Conservation (phyloP, 2,329 filamentous ascomycete species). For the Neonectria faginata region DNA sequence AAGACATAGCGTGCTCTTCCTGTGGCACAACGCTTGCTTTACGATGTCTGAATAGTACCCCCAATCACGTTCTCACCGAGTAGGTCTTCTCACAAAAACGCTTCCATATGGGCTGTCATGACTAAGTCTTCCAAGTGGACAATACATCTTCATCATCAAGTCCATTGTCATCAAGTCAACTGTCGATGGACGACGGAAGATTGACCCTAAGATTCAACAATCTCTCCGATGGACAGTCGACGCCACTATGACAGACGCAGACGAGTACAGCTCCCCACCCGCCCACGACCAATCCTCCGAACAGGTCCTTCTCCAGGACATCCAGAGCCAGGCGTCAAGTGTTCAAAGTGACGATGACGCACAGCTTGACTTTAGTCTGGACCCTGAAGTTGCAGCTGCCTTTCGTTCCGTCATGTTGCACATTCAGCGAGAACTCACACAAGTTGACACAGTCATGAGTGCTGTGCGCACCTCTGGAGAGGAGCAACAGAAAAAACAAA, state of each 20-base stretch:
- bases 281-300: not conserved
- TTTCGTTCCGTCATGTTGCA: slow-evolving; percentile 51
- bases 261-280: slow-evolving; percentile 1
- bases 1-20: slow-evolving; percentile 50
- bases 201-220: slow-evolving; percentile 50
- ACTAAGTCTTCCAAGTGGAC: slow-evolving; percentile 47
- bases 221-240: slow-evolving; percentile 47
- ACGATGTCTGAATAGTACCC: slow-evolving; percentile 49
- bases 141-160: slow-evolving; percentile 50
- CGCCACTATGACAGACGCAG: slow-evolving; percentile 22
- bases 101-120: not conserved
- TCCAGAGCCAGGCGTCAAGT: not conserved
- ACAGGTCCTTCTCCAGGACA: slow-evolving; percentile 1
- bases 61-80: slow-evolving; percentile 54
- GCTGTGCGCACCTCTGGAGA: not conserved
- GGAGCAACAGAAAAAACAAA: slow-evolving; percentile 44
- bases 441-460: slow-evolving; percentile 40
- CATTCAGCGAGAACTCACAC: slow-evolving; percentile 50
- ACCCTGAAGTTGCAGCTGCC: slow-evolving; percentile 51
- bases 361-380: slow-evolving; percentile 50
- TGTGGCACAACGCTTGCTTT: slow-evolving; percentile 52
- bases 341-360: slow-evolving; percentile 37
- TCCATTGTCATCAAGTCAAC: slow-evolving; percentile 45
- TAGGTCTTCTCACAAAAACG: slow-evolving; percentile 38
- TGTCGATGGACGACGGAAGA: slow-evolving; percentile 37